Evolutionary conservation across 2,329 filamentous ascomycete species (phyloP).

Genomic region (Botrytis paeoniae): DNA sequence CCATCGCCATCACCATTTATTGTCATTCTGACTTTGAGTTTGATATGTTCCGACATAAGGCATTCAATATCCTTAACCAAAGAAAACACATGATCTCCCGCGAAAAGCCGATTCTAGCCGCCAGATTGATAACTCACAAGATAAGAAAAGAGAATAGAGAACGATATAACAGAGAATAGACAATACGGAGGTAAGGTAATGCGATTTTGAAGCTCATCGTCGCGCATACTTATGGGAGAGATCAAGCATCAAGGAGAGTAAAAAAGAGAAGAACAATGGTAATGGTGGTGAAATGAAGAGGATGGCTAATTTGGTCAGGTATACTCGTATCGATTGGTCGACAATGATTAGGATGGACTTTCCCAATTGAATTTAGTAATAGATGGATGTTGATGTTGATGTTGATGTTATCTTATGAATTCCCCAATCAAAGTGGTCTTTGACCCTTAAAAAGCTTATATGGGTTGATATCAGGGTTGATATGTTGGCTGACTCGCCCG

Average conservation of each 20-base stretch:
- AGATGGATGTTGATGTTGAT: not conserved
- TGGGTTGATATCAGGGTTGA: not conserved
- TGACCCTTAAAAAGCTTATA: not conserved
- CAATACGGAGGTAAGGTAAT: not conserved
- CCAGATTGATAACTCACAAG: not conserved
- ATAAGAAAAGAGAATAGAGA: not conserved
- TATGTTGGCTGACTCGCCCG: not conserved
- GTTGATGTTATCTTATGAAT: not conserved
- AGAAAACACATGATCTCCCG: not conserved
- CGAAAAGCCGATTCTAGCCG: not conserved
- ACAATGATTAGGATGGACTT: not conserved
- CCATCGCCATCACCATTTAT: not conserved
- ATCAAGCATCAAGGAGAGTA: not conserved
- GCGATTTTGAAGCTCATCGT: not conserved
- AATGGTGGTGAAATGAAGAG: not conserved
- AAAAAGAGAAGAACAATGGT: not conserved
- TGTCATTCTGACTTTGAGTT: not conserved
- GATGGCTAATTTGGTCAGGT: not conserved
- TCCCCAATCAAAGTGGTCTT: not conserved
- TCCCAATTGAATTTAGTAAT: slow-evolving; percentile 6
- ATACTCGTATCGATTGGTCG: not conserved
- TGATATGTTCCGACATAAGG: not conserved
- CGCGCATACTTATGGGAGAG: not conserved
- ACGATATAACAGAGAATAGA: not conserved
- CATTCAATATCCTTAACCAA: not conserved